Base-by-base conservation (phyloP, 306 rosid species). In the Rubus parviflorus region DNA sequence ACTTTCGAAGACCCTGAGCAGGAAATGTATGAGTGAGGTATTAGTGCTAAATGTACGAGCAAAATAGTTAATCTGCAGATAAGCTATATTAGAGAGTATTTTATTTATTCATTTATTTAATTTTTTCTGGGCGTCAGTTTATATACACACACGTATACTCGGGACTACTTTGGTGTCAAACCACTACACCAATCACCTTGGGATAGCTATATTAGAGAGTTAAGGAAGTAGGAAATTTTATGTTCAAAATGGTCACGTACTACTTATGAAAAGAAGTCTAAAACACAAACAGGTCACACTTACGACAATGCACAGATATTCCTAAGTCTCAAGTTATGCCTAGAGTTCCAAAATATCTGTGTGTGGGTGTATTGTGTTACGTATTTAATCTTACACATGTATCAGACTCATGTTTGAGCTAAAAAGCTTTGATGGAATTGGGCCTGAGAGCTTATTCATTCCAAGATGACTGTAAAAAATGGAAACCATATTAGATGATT, bases 341-440 rank as follows among this genome's bases (percentile, higher is more conserved):
- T 23, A 23, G 3, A 23, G 4, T 25, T 60, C 17, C 2, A 60
- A 60, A 4, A 60, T 3, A 52, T 2, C 12, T 22, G 3, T 22
- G 15, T 57, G 35, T 20, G 63, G 58, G 10, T 53, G 58, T 52
- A 1, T 52, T 54, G 60, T 19, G 22, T n/a, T 10, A 0, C 7
- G 40, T 61, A 63, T 35, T 63, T 16, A 35, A 65, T 67, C 97
- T 89, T 88, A 91, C 97, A 82, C 84, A 70, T 91, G 97, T 76
- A 83, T 16, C 76, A 89, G 82, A 1, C 8, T 3, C 97, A 89
- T 88, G n/a, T 81, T 64, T 7, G 94, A 47, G 79, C 85, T 86
- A 67, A 89, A 91, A 51, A 89, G 92, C 69, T 77, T 5, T 11
- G 84, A 30, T 25, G 94, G 91, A 82, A 91, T 86, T 35, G 8